phyloP scores from a whole-genome alignment of 305 asterid genomes.

The Solanum chacoense region DNA sequence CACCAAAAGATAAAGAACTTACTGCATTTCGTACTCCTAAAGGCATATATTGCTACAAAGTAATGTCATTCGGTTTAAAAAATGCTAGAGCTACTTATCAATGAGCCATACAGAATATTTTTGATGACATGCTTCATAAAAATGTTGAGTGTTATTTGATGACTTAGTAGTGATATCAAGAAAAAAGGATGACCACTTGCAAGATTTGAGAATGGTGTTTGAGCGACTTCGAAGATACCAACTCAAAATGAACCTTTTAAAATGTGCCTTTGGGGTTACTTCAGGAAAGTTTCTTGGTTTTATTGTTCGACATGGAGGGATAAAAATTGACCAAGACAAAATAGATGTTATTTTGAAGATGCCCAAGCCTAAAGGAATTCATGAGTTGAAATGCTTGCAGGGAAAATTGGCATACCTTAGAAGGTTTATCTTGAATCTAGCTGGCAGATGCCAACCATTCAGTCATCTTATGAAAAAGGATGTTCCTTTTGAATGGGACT shows the following conservation, averaged over 20 bases:
- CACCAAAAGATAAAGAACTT: no score
- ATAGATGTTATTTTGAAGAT: neutral
- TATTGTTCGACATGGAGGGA: neutral
- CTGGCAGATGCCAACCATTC: neutral
- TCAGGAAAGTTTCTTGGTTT: neutral
- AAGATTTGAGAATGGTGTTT: neutral
- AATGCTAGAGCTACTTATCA: neutral
- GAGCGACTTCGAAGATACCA: neutral
- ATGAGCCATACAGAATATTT: neutral
- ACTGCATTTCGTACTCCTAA: neutral
- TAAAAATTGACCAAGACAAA: neutral
- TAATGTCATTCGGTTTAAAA: neutral
- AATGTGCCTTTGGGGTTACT: neutral
- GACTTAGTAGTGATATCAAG: neutral
- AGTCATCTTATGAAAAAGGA: neutral
- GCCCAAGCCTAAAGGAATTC: neutral
- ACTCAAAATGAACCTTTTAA: neutral
- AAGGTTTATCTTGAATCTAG: neutral
- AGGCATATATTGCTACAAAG: neutral
- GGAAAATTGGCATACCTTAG: neutral
- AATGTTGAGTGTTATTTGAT: neutral
- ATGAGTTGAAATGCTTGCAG: no score
- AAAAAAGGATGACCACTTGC: neutral
- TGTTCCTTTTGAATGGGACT: neutral
- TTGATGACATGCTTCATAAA: neutral